A percentile compares a stretch with the other conserved stretches of the same genome.
Evolutionary conservation across 2,329 filamentous ascomycete species (phyloP).

Genomic region (Colletotrichum tofieldiae): DNA sequence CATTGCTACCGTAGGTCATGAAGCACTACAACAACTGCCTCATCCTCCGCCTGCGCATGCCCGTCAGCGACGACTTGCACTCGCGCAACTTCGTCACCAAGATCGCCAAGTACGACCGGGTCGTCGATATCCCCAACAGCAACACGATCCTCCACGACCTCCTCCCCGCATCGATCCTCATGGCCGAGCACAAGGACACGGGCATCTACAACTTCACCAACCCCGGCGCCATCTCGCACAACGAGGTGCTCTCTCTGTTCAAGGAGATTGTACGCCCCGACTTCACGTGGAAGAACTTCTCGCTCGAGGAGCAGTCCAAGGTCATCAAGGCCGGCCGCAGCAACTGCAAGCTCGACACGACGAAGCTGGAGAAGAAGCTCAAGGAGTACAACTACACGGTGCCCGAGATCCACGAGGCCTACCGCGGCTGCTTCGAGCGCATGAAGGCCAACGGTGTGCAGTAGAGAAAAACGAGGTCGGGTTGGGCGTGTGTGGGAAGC

Average conservation of each 20-base stretch:
- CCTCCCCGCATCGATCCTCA: conserved; percentile 71
- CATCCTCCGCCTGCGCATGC: conserved; percentile 78
- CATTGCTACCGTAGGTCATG: conserved; percentile 64
- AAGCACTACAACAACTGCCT: conserved; percentile 74
- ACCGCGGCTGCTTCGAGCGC: conserved; percentile 73
- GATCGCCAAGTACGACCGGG: conserved; percentile 75
- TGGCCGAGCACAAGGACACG: conserved; percentile 73
- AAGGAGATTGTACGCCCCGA: conserved; percentile 73
- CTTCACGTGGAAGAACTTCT: conserved; percentile 77
- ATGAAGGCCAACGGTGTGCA: conserved; percentile 72
- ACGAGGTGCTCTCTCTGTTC: conserved; percentile 76
- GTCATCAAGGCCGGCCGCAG: conserved; percentile 78
- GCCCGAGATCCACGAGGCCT: conserved; percentile 75
- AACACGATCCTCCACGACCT: conserved; percentile 78
- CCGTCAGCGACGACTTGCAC: conserved; percentile 78
- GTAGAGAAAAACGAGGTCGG: conserved; percentile 51
- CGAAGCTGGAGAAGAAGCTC: conserved; percentile 73
- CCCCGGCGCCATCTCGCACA: conserved; percentile 80
- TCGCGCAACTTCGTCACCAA: conserved; percentile 79
- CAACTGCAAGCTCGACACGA: conserved; percentile 76
- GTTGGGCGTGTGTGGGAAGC: conserved; percentile 18
- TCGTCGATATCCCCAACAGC: conserved; percentile 79
- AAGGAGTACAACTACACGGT: conserved; percentile 71
- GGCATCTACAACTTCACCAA: conserved; percentile 82
- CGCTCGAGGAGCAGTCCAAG: conserved; percentile 75